Percentiles rank a stretch among this genome's conserved stretches.
Conservation (phyloP, 163 green algal species). For the Coccomyxa subellipsoidea region DNA sequence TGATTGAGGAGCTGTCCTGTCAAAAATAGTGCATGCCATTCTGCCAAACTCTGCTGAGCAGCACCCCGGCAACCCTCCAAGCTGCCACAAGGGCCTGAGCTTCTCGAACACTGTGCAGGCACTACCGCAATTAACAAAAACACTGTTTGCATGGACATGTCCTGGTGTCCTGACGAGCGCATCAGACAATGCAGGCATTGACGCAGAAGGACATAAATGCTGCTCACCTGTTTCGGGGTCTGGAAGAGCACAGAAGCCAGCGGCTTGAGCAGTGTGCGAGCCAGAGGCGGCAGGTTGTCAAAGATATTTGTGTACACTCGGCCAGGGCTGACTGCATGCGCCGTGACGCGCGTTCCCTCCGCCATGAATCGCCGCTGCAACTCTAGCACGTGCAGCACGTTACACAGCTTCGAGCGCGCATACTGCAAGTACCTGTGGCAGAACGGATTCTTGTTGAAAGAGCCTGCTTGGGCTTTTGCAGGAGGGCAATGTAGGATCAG, state of each 20-base stretch:
- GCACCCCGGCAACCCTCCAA: no score
- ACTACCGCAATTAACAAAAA: no score
- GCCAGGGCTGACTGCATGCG: slow-evolving; percentile 44
- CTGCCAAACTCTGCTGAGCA: neutral
- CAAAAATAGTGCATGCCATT: neutral
- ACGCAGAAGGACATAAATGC: neutral
- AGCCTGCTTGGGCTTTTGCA: no score
- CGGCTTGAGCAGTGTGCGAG: slow-evolving; percentile 2
- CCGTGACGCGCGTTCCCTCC: slow-evolving; percentile 12
- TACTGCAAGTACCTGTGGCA: slow-evolving; percentile 54
- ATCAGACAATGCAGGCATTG: no score
- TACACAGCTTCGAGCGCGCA: slow-evolving; percentile 60
- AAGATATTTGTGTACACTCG: slow-evolving; percentile 46
- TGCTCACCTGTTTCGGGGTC: slow-evolving; percentile 18
- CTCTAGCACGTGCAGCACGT: slow-evolving; percentile 58
- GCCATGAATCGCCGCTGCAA: slow-evolving; percentile 42
- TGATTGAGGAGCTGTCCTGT: no score
- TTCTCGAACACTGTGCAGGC: no score
- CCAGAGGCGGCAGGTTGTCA: slow-evolving; percentile 16
- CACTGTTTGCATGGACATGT: neutral
- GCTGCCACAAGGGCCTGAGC: no score
- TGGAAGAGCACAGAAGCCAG: slow-evolving; percentile 27
- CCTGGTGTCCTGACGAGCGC: no score
- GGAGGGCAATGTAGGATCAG: no score
- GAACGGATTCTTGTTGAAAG: no score